A percentile compares a stretch with the other conserved stretches of the same genome.
Conservation (phyloP, 345 rosid genomes). For the Jatropha curcas region DNA sequence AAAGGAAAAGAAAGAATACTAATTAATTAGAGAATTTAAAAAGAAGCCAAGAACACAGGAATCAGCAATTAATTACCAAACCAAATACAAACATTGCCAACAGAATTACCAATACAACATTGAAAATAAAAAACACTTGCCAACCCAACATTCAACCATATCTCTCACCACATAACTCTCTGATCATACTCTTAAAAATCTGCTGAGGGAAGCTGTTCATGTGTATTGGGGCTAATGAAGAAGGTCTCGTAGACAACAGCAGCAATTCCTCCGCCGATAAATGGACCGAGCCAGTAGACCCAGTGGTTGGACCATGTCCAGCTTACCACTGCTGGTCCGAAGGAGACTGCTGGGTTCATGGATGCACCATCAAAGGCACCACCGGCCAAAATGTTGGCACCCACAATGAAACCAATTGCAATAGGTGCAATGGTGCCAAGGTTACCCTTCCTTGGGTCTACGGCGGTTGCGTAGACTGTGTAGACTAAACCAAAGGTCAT, state of each 20-base stretch:
- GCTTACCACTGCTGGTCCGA: constrained; percentile 35
- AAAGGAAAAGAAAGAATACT: background rate
- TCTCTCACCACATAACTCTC: background rate
- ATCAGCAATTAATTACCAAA: constrained; percentile 19
- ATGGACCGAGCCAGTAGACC: constrained; percentile 41
- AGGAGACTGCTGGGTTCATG: constrained; percentile 37
- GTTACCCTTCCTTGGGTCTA: constrained; percentile 29
- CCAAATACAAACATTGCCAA: constrained; percentile 33
- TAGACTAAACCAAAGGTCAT: constrained; percentile 37
- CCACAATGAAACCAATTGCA: constrained; percentile 37
- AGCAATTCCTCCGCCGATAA: constrained; percentile 28
- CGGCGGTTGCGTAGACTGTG: constrained; percentile 33
- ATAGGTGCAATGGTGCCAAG: constrained; percentile 28
- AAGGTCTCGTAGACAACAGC: constrained; percentile 28
- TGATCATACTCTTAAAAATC: constrained; percentile 12
- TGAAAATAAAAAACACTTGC: constrained; percentile 24
- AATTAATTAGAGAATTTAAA: constrained; percentile 26
- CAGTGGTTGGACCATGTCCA: constrained; percentile 38
- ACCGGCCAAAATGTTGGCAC: constrained; percentile 37
- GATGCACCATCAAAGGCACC: constrained; percentile 41
- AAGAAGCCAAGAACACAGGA: constrained; percentile 21
- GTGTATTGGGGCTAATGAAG: constrained; percentile 30
- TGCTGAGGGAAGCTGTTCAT: constrained; percentile 23
- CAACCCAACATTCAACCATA: constrained; percentile 16
- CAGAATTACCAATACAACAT: constrained; percentile 19